A percentile compares a stretch with the other conserved stretches of the same genome.
Evolutionary conservation across 1,284 basidiomycete genomes (phyloP).

Genomic region (Gymnopus androsaceus): DNA sequence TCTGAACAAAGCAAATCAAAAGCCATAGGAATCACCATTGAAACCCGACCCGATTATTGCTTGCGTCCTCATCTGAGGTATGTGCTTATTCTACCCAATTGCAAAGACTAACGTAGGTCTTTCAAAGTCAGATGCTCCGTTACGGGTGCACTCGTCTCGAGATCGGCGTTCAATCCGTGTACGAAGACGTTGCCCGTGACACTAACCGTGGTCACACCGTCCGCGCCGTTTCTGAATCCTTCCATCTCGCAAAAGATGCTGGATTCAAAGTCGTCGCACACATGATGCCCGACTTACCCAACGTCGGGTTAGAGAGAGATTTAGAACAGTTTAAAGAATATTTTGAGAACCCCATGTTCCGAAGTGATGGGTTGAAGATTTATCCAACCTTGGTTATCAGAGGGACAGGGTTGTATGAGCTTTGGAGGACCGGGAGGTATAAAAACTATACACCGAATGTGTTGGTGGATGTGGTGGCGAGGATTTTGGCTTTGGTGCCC

Average conservation of each 20-base stretch:
- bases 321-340: conserved; percentile 99
- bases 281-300: conserved; percentile 98
- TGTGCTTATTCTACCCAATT: conserved; percentile 2
- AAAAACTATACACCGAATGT: conserved; percentile 99
- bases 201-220: conserved; percentile 99
- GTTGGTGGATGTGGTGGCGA: conserved; percentile 94
- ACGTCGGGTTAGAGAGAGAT: conserved; percentile 96
- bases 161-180: conserved; percentile 98
- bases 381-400: conserved; percentile 98
- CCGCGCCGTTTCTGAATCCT: conserved; percentile 95
- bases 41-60: conserved; percentile 98
- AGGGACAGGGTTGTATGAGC: conserved; percentile 95
- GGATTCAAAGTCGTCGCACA: conserved; percentile 99
- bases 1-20: conserved; percentile 98
- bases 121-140: conserved; percentile 93
- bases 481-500: conserved; percentile 95
- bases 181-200: conserved; percentile 98
- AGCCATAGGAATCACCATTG: conserved; percentile 98
- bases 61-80: conserved; percentile 92
- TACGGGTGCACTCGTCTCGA: conserved; percentile 98
- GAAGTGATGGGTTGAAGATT: conserved; percentile 97
- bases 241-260: conserved; percentile 98
- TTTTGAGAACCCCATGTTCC: conserved; percentile 97
- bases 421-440: conserved; percentile 96
- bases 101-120: conserved; percentile 3